A percentile compares a stretch with the other conserved stretches of the same genome.
Evolutionary conservation across 2,329 filamentous ascomycete species (phyloP).

Genomic region (Periconia macrospinosa): DNA sequence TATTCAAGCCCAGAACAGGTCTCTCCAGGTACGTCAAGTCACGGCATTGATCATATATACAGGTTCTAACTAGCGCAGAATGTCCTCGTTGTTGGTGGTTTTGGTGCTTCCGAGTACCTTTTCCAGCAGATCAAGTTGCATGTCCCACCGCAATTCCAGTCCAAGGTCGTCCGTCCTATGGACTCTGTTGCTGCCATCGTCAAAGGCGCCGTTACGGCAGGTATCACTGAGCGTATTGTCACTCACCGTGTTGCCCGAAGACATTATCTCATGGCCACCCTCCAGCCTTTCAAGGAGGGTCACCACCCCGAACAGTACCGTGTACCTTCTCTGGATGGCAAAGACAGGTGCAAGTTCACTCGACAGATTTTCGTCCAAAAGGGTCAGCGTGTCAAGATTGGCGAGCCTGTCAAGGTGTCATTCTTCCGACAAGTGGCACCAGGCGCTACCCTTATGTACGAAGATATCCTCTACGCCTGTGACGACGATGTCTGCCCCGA

Average conservation of each 20-base stretch:
- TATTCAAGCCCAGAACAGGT: constrained; percentile 94
- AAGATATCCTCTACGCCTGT: constrained; percentile 96
- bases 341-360: constrained; percentile 98
- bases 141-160: constrained; percentile 96
- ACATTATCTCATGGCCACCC: constrained; percentile 98
- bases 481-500: constrained; percentile 98
- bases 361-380: constrained; percentile 98
- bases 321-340: constrained; percentile 92
- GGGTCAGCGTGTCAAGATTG: constrained; percentile 98
- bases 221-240: constrained; percentile 95
- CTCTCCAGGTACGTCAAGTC: constrained; percentile 67
- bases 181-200: constrained; percentile 98
- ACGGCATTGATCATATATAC: background rate
- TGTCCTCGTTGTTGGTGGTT: constrained; percentile 95
- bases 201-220: constrained; percentile 95
- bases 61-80: constrained; percentile 59
- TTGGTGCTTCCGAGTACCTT: constrained; percentile 96
- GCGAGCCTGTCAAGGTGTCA: constrained; percentile 96
- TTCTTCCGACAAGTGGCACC: constrained; percentile 98
- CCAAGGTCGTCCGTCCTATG: constrained; percentile 97
- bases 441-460: constrained; percentile 97
- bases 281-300: constrained; percentile 98
- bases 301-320: constrained; percentile 98
- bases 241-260: constrained; percentile 95
- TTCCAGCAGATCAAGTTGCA: constrained; percentile 99